phyloP scores from a whole-genome alignment of 768 basidiomycete genomes.

The Suillus paluster region DNA sequence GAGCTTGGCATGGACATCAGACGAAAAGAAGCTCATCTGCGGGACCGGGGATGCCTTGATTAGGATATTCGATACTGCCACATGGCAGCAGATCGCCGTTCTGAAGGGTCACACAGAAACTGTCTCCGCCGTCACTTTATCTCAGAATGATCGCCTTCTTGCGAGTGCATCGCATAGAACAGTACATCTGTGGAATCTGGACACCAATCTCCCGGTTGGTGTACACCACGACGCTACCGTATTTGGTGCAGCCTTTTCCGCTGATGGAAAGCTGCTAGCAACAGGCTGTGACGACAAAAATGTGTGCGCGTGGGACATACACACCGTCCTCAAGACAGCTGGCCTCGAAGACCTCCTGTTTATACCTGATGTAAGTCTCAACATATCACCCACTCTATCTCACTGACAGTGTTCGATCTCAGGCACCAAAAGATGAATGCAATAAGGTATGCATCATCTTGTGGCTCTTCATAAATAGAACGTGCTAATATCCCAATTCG shows the following conservation, averaged over 20 bases:
- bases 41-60: background rate
- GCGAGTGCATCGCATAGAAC: slow-evolving; percentile 7
- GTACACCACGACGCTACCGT: background rate
- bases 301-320: background rate
- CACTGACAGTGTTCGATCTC: background rate
- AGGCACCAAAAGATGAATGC: no score
- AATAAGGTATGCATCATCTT: background rate
- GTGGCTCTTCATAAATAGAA: no score
- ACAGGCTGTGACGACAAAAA: background rate
- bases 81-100: background rate
- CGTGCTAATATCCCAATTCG: no score
- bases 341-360: background rate
- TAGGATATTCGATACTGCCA: slow-evolving; percentile 1
- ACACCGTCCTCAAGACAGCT: background rate
- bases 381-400: no score
- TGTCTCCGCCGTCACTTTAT: background rate
- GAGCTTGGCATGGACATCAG: background rate
- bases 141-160: background rate
- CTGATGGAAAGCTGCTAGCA: background rate
- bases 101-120: background rate
- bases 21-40: slow-evolving; percentile 1
- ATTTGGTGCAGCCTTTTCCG: background rate
- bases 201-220: slow-evolving; percentile 1
- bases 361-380: background rate
- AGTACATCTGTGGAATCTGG: slow-evolving; percentile 15